Evolutionary conservation across 1,139 yeast species (phyloP).

Genomic region (Protomyces macrosporus): DNA sequence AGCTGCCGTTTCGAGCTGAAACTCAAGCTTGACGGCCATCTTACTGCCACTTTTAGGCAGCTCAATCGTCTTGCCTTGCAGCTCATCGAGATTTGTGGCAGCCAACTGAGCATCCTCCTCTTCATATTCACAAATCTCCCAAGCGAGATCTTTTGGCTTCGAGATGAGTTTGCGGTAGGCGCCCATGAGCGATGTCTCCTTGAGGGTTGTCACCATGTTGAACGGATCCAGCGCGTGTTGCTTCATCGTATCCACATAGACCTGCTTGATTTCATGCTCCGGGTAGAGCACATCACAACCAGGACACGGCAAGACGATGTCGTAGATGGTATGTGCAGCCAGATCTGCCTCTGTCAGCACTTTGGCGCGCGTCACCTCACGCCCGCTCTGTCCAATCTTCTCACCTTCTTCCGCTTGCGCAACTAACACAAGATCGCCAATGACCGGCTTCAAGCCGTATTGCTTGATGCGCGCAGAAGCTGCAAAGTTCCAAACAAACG

Average conservation of each 20-base stretch:
- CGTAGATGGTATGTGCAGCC: conserved; percentile 63
- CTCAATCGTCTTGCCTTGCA: conserved; percentile 37
- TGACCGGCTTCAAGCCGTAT: conserved; percentile 64
- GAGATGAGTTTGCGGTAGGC: conserved; percentile 75
- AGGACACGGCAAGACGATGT: conserved; percentile 88
- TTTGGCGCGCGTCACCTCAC: conserved; percentile 45
- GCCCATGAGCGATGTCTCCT: conserved; percentile 89
- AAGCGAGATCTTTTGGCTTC: conserved; percentile 61
- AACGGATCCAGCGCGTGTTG: conserved; percentile 77
- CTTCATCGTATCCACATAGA: conserved; percentile 69
- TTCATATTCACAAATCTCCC: conserved; percentile 57
- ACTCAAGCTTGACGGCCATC: conserved; percentile 57
- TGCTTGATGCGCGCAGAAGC: conserved; percentile 70
- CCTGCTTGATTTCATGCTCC: conserved; percentile 55
- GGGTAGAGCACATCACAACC: conserved; percentile 89
- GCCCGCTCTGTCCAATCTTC: conserved; percentile 34
- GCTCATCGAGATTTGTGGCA: conserved; percentile 72
- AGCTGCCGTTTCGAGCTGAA: conserved; percentile 79
- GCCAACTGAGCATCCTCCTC: conserved; percentile 56
- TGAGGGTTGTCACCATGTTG: conserved; percentile 74
- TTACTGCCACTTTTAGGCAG: conserved; percentile 31
- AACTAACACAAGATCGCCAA: conserved; percentile 73
- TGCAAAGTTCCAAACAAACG: conserved; percentile 86
- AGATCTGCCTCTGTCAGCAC: conserved; percentile 60
- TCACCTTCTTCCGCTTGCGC: conserved; percentile 30